phyloP scores from a whole-genome alignment of 371 early-diverging fungal genomes.

The Rozella allomycis region DNA sequence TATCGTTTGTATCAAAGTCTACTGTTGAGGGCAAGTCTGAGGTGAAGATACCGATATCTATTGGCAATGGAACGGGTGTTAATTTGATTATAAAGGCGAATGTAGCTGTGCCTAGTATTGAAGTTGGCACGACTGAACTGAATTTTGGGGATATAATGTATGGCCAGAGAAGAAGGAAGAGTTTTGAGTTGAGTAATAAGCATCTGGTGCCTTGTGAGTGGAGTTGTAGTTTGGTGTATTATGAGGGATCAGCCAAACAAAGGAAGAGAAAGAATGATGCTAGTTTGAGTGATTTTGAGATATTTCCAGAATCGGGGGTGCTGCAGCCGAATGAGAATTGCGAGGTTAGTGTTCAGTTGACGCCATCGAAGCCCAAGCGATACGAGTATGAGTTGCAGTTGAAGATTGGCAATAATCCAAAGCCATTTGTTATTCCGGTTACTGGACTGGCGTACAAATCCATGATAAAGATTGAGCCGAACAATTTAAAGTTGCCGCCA shows the following conservation, averaged over 20 bases:
- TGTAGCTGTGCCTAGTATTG: conserved; percentile 19
- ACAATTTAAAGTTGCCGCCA: conserved; percentile 11
- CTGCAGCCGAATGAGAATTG: conserved; percentile 15
- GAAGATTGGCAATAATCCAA: conserved; percentile 15
- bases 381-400: conserved; percentile 13
- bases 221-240: conserved; percentile 2
- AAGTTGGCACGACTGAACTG: conserved; percentile 11
- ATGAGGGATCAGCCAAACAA: neutral
- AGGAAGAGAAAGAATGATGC: conserved; percentile 2
- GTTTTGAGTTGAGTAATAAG: conserved; percentile 14
- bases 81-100: conserved; percentile 12
- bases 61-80: conserved; percentile 19
- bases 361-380: conserved; percentile 14
- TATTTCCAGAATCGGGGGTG: neutral
- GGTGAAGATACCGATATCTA: conserved; percentile 11
- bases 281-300: conserved; percentile 1
- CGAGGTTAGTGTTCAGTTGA: conserved; percentile 11
- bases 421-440: conserved; percentile 10
- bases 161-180: conserved; percentile 16
- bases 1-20: conserved; percentile 12
- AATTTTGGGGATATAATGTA: conserved; percentile 26
- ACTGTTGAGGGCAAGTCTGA: conserved; percentile 5
- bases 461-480: conserved; percentile 17
- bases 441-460: conserved; percentile 13
- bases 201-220: conserved; percentile 21